Base-by-base conservation (phyloP, 2,329 filamentous ascomycete genomes). In the Ophiostoma sp. region DNA sequence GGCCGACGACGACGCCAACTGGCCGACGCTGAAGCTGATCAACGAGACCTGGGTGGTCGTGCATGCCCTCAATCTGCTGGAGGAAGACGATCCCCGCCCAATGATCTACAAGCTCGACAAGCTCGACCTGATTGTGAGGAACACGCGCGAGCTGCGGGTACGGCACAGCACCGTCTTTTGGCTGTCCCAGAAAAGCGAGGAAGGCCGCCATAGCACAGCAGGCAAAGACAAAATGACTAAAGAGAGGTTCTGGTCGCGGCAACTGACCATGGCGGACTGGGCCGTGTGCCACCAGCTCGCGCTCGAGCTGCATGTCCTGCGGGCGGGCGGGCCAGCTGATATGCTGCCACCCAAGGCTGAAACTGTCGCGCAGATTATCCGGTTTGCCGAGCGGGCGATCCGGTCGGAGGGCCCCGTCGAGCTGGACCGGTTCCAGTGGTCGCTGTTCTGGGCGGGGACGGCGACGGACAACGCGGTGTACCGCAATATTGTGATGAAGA, bases 41-140 rank as follows among this genome's bases (percentile, higher is more conserved):
- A 70, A 70, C 39, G 69, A 70, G 66, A 70, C 69, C 2, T 70
- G 69, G 69, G 69, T 70, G 10, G 39, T 57, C 31, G 69, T 70
- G 27, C 65, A 70, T 52, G 65, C 65, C 7, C 27, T 70, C 15
- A 68, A 70, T 15, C 27, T 67, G 52, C n/a, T 54, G n/a, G 52
- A 23, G n/a, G 7, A 48, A 2, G 44, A 31, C 27, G 27, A 31
- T 31, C 27, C 17, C 17, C 2, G 4, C 39, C 17, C 44, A 48
- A 48, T 39, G 36, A 4, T 20, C 15, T 5, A 48, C 44, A 17
- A 10, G 11, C 39, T 15, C 44, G 44, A 48, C 44, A 48, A n/a
- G 15, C 44, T 48, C 5, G 17, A 48, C 4, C 44, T 48, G 15
- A 48, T 48, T 5, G 44, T 48, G 44, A 48, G 44, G 17, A 48